Percentiles rank a stretch among this genome's conserved stretches.
These are phyloP conservation scores for Selaginella moellendorffii DNA, from an alignment of 75 land plant genomes.

Conservation along the genomic window DNA sequence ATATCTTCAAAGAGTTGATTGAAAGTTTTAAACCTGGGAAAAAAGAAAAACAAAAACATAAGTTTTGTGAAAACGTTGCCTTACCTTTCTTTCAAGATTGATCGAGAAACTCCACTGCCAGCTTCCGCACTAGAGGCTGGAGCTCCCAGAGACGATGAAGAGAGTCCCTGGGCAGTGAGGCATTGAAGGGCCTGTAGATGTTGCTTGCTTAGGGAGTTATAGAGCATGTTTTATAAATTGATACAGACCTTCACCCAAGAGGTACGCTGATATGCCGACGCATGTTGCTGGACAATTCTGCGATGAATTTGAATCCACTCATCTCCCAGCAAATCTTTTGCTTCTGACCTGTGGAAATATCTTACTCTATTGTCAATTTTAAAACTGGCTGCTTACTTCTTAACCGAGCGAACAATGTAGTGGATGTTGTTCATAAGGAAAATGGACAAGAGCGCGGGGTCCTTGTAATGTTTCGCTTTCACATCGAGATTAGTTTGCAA, in stretches of 20 bases:
- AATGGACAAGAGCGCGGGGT: neutral
- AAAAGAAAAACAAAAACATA: neutral
- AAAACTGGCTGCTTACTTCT: neutral
- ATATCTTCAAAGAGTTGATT: neutral
- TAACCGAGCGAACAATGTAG: conserved; percentile 5
- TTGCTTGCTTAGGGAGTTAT: too few species aligned
- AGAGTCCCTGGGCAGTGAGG: neutral
- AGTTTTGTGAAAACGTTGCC: too few species aligned
- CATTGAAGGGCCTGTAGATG: conserved; percentile 4
- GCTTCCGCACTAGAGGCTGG: neutral
- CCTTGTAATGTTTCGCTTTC: conserved; percentile 3
- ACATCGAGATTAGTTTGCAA: neutral
- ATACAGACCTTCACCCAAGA: conserved; percentile 1
- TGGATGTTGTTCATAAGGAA: conserved; percentile 9
- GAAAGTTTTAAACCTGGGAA: conserved; percentile 4
- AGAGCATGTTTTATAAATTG: neutral
- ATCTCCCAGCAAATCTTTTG: conserved; percentile 1
- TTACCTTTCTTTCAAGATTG: neutral
- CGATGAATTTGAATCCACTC: conserved; percentile 7
- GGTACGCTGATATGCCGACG: neutral
- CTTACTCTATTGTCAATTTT: neutral
- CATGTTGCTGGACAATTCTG: conserved; percentile 7
- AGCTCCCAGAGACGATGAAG: neutral
- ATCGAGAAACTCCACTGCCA: conserved; percentile 2
- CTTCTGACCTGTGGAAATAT: neutral